phyloP scores from a whole-genome alignment of 2,329 filamentous ascomycete genomes.

The Talaromyces pinophilus region DNA sequence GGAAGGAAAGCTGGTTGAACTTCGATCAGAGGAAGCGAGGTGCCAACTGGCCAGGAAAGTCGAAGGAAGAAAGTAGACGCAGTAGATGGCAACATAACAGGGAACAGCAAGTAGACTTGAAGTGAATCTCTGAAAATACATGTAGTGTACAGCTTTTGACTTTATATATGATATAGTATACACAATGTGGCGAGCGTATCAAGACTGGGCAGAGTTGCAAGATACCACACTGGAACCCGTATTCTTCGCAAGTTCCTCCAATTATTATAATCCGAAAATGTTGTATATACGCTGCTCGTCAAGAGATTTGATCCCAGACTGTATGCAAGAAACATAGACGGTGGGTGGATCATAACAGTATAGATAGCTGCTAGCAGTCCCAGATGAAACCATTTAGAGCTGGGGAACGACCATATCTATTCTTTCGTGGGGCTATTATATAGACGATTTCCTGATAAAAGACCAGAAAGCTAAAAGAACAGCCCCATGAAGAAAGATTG shows the following conservation, averaged over 20 bases:
- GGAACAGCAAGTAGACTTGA: neutral
- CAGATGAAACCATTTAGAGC: neutral
- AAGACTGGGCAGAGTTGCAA: neutral
- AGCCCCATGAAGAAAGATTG: neutral
- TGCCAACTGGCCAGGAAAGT: neutral
- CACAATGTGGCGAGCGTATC: no score
- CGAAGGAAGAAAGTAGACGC: neutral
- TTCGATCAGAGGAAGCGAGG: neutral
- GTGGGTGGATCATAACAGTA: neutral
- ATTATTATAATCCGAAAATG: neutral
- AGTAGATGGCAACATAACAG: neutral
- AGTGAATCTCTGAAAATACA: neutral
- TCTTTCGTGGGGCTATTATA: neutral
- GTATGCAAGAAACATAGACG: neutral
- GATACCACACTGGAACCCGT: neutral
- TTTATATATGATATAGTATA: neutral
- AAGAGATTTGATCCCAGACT: neutral
- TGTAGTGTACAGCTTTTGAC: neutral
- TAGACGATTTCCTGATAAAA: neutral
- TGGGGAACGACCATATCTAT: neutral
- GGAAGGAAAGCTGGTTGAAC: neutral
- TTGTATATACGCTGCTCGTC: neutral
- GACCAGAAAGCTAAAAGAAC: neutral
- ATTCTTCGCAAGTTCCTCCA: neutral
- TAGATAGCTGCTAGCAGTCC: neutral